Percentiles rank a stretch among this genome's conserved stretches.
These are phyloP conservation scores for Arctium lappa DNA, from an alignment of 129 eudicot genomes.

Conservation along the genomic window DNA sequence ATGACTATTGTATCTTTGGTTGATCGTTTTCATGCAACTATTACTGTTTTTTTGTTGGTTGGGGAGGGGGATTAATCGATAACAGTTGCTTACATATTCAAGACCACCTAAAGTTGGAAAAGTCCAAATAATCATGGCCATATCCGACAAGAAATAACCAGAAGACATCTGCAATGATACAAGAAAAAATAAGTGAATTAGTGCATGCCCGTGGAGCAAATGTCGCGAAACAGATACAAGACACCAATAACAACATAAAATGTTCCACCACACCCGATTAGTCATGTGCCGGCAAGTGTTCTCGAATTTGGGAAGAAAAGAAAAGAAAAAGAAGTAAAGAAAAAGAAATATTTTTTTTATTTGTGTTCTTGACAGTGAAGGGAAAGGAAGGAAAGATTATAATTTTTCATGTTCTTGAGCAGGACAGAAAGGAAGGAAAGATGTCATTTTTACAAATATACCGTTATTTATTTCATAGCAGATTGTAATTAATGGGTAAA, in stretches of 20 bases:
- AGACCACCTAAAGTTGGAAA: slow-evolving; percentile 86
- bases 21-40: neutral
- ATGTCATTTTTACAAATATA: neutral
- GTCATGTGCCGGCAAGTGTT: neutral
- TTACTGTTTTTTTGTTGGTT: neutral
- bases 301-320: neutral
- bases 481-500: neutral
- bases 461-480: neutral
- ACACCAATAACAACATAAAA: neutral
- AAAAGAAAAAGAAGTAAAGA: neutral
- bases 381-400: neutral
- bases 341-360: too few relatives aligned
- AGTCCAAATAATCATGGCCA: slow-evolving; percentile 77
- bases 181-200: neutral
- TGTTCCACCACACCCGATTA: neutral
- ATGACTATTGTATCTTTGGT: neutral
- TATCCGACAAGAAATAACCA: slow-evolving; percentile 83
- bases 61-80: neutral
- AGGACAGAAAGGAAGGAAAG: neutral
- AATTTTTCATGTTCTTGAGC: neutral
- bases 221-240: neutral
- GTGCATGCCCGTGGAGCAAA: neutral
- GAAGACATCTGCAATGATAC: slow-evolving; percentile 60
- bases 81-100: slow-evolving; percentile 78
- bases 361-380: neutral